Evolutionary conservation across 345 rosid genomes (phyloP), one percentile per base, ranked within the genome.

Genomic region (Brassica incana): DNA sequence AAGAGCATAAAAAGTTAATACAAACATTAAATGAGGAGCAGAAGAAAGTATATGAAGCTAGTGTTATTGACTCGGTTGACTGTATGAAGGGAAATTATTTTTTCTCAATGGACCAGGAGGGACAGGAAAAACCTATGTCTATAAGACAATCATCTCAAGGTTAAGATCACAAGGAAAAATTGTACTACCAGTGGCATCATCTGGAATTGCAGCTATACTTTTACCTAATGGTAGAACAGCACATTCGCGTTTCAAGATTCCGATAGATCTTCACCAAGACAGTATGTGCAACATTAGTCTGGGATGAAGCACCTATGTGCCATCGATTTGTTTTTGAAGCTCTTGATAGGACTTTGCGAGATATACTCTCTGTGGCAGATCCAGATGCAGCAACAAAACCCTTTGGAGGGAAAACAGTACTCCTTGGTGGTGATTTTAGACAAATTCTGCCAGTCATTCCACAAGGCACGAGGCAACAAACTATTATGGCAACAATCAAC

Each of bases 181-280:
- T 8, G 27, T 56, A 8, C 27, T 56, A 56, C 62, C 62, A 15
- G 62, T 56, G 62, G 62, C 62, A 56, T 66, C 67, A 18, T 67
- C 43, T 30, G 72, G 67, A 52, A 76, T 67, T 3, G 40, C 38
- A 23, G 58, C 59, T 1, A 20, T 6, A 14, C 54, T 75, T 2
- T 54, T 75, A 23, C 73, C 66, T 4, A 66, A 65, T 2, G 66
- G 58, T 0, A 4, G 40, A 67, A 76, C 67, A 1, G 5, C 58
- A 65, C 73, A 76, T n/a, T 67, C 67, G 0, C 54, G 18, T 16
- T 75, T 75, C 73, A 75, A 75, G 5, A 36, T 75, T 2, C 65
- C 66, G 1, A 16, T 73, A 12, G 59, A 73, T 38, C 38, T 73
- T 1, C 38, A 73, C 38, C 38, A 73, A 40, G 76, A 62, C 29